A percentile compares a stretch with the other conserved stretches of the same genome.
Evolutionary conservation across 495 filamentous ascomycete genomes (phyloP).

Genomic region (Podospora didyma): DNA sequence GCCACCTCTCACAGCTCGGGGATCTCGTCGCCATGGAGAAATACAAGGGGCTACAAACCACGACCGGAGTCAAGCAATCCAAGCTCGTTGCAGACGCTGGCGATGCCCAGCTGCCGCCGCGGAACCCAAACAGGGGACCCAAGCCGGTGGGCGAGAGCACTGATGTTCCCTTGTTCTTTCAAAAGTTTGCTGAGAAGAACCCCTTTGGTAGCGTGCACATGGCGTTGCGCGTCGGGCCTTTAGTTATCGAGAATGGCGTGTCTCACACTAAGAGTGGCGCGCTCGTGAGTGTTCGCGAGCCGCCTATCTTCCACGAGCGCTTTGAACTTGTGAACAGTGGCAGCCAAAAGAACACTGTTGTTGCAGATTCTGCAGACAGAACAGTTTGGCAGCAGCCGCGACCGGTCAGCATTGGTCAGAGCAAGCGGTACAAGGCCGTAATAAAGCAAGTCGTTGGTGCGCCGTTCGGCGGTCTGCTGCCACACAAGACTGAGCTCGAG

Average conservation of each 20-base stretch:
- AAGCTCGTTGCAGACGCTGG: too few relatives aligned
- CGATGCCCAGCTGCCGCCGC: too few relatives aligned
- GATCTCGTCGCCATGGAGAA: background rate
- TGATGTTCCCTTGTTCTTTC: slow-evolving; percentile 32
- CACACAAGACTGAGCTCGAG: slow-evolving; percentile 12
- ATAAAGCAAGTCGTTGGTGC: slow-evolving; percentile 42
- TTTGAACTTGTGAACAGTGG: background rate
- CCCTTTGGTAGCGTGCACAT: slow-evolving; percentile 40
- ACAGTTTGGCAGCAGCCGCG: slow-evolving; percentile 11
- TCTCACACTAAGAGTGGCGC: slow-evolving; percentile 27
- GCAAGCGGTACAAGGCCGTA: slow-evolving; percentile 34
- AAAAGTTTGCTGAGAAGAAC: slow-evolving; percentile 23
- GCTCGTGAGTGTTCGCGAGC: slow-evolving; percentile 27
- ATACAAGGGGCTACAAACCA: background rate
- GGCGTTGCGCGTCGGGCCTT: slow-evolving; percentile 36
- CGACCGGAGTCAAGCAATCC: background rate
- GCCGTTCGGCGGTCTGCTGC: slow-evolving; percentile 29
- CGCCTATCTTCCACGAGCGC: slow-evolving; percentile 10
- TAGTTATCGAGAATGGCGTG: slow-evolving; percentile 41
- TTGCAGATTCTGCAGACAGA: background rate
- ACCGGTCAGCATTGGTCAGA: slow-evolving; percentile 7
- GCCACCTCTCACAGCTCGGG: background rate
- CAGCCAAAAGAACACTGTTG: background rate
- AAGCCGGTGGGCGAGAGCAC: slow-evolving; percentile 10
- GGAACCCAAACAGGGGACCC: too few relatives aligned